phyloP scores from a whole-genome alignment of 2,329 filamentous ascomycete species.

The Thelonectria rubi region DNA sequence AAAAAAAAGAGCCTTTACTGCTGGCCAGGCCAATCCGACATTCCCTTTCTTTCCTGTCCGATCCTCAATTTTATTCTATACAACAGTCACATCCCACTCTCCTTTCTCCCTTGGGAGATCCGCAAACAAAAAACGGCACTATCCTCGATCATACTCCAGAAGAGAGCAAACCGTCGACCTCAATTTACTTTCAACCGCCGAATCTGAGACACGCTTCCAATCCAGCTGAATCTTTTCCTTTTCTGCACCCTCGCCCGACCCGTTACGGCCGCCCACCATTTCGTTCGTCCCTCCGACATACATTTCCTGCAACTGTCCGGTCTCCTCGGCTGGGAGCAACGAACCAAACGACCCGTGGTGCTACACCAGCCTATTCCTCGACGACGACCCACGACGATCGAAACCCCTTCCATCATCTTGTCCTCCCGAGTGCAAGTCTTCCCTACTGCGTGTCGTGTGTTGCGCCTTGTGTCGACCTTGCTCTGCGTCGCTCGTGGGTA shows the following conservation, averaged over 20 bases:
- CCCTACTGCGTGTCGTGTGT: constrained; percentile 19
- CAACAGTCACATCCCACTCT: constrained; percentile 5
- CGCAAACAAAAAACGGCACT: constrained; percentile 28
- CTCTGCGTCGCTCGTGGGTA: not conserved
- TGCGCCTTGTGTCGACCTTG: constrained; percentile 10
- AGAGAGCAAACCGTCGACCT: constrained; percentile 28
- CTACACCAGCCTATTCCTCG: constrained; percentile 26
- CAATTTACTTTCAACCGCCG: constrained; percentile 34
- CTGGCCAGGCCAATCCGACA: constrained; percentile 30
- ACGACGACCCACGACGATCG: constrained; percentile 24
- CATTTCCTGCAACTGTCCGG: constrained; percentile 39
- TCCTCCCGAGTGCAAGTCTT: constrained; percentile 27
- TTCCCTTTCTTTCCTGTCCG: constrained; percentile 17
- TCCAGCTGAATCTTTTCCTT: constrained; percentile 33
- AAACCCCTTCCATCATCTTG: constrained; percentile 1
- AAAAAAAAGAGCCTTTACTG: constrained; percentile 25
- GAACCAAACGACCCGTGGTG: constrained; percentile 34
- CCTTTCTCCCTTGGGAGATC: constrained; percentile 38
- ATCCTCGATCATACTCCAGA: constrained; percentile 25
- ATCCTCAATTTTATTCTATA: constrained; percentile 11
- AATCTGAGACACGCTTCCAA: constrained; percentile 42
- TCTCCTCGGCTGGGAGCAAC: constrained; percentile 37
- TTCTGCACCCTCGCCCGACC: constrained; percentile 30
- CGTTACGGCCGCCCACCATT: constrained; percentile 23
- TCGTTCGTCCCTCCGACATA: constrained; percentile 28